Percentiles rank a stretch among this genome's conserved stretches.
phyloP scores from a whole-genome alignment of 495 filamentous ascomycete genomes.

The Cercophora samala region DNA sequence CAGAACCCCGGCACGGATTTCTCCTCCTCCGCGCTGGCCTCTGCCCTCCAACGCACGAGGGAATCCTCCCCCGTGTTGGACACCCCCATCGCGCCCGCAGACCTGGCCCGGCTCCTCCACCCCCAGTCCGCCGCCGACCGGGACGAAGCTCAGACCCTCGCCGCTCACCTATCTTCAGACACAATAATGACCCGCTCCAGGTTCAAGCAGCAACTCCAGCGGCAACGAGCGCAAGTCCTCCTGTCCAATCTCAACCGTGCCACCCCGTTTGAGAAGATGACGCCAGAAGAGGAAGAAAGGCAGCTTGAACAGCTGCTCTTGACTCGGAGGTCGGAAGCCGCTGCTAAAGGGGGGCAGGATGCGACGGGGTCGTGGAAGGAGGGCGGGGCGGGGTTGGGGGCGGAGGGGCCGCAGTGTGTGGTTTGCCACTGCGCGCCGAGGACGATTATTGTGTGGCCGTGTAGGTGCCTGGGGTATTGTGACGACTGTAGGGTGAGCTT shows the following conservation, averaged over 20 bases:
- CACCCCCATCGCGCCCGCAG: conserved; percentile 58
- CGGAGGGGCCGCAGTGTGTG: conserved; percentile 81
- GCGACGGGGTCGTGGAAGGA: conserved; percentile 54
- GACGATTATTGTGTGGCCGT: conserved; percentile 94
- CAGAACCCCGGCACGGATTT: conserved; percentile 8
- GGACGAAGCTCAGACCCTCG: conserved; percentile 75
- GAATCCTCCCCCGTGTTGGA: conserved; percentile 61
- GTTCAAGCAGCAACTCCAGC: conserved; percentile 62
- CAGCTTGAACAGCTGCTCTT: conserved; percentile 82
- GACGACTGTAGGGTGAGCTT: conserved; percentile 92
- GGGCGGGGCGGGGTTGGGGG: conserved; percentile 67
- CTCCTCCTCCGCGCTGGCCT: conserved; percentile 23
- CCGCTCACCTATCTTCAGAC: conserved; percentile 68
- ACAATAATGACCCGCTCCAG: conserved; percentile 77
- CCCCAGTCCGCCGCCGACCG: conserved; percentile 73
- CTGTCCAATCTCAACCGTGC: conserved; percentile 41
- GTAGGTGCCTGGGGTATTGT: conserved; percentile 87
- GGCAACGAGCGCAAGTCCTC: conserved; percentile 64
- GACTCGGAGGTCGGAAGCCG: conserved; percentile 44
- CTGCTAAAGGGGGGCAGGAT: conserved; percentile 13
- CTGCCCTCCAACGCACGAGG: conserved; percentile 35
- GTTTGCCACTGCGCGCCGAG: conserved; percentile 86
- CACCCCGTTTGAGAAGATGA: conserved; percentile 32
- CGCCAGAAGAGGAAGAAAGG: conserved; percentile 70
- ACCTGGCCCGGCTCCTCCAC: conserved; percentile 78